Conservation (phyloP, 1,139 yeast genomes). For the Lodderomyces oxycetoniae region DNA sequence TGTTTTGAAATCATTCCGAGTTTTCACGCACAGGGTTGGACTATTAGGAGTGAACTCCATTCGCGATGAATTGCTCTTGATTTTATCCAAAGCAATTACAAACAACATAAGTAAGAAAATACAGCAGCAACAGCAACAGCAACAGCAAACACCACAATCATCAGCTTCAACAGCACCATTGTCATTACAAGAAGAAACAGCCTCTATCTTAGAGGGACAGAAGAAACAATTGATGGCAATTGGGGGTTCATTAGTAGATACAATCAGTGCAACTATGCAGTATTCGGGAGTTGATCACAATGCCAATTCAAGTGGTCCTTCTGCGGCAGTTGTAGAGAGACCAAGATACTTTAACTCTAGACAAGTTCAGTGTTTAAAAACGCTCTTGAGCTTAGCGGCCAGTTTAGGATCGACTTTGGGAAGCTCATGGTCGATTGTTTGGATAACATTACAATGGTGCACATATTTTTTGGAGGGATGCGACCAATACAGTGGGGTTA, state of each 20-base stretch:
- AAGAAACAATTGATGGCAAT: conserved; percentile 42
- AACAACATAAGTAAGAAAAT: conserved; percentile 27
- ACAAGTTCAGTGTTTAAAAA: conserved; percentile 73
- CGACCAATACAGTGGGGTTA: conserved; percentile 36
- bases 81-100: conserved; percentile 54
- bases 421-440: conserved; percentile 63
- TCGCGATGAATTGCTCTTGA: conserved; percentile 55
- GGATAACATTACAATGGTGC: conserved; percentile 74
- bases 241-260: conserved; percentile 60
- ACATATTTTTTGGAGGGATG: conserved; percentile 61
- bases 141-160: not conserved
- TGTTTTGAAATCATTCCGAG: conserved; percentile 68
- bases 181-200: conserved; percentile 2
- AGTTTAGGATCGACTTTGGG: conserved; percentile 72
- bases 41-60: conserved; percentile 52
- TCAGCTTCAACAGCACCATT: not conserved
- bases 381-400: conserved; percentile 67
- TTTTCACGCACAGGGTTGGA: conserved; percentile 78
- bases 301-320: not conserved
- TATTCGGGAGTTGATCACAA: not conserved
- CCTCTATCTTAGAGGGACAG: conserved; percentile 18
- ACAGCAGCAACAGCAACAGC: not conserved
- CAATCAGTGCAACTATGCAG: conserved; percentile 18
- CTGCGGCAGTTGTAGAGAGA: not conserved
- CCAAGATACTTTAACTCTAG: conserved; percentile 50